Base-by-base conservation (phyloP, 2,329 filamentous ascomycete species). In the Cladosporium sp. region DNA sequence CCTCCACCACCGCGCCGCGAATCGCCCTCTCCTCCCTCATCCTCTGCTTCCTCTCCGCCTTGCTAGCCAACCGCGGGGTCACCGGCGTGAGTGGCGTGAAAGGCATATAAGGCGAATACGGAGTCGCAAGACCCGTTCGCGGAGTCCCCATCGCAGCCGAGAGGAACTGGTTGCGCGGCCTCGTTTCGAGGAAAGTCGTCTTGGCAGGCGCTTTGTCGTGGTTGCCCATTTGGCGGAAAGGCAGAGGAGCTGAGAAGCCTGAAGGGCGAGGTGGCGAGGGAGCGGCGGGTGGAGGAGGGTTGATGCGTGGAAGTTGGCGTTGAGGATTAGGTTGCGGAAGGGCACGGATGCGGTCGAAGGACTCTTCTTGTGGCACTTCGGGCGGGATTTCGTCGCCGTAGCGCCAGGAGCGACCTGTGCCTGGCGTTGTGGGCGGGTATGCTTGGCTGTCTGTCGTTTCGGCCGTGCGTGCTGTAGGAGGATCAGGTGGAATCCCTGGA, bases 61-160 rank as follows among this genome's bases (percentile, higher is more conserved):
- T 84, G 22, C 85, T 90, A 15, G 90, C 84, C 47, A 93, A 74
- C 19, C 83, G 84, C n/a, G 89, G 88, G 28, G 89, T 91, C 49
- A 92, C 83, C 1, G 89, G 89, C 51, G 91, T 81, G 48, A 89
- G 78, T 1, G 89, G 88, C 6, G 86, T 88, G 69, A 86, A 89
- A 0, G 89, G 89, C 76, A 92, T 89, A 65, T 92, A 93, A 0
- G 89, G 88, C 56, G 83, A 85, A 71, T 92, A 92, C 1, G 89
- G 89, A 20, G 88, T 89, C 45, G 81, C 82, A 22, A 83, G 77
- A 1, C 81, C 83, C 0, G 78, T 80, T 0, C 85, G 84, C 3
- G 83, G 59, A n/a, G 59, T 52, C 12, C 51, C 83, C 57, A 59
- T 36, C 3, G 61, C 25, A 3, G 60, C 57, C 10, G 60, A 54